phyloP scores from a whole-genome alignment of 208 protist genomes.

The Trypanosoma avium region DNA sequence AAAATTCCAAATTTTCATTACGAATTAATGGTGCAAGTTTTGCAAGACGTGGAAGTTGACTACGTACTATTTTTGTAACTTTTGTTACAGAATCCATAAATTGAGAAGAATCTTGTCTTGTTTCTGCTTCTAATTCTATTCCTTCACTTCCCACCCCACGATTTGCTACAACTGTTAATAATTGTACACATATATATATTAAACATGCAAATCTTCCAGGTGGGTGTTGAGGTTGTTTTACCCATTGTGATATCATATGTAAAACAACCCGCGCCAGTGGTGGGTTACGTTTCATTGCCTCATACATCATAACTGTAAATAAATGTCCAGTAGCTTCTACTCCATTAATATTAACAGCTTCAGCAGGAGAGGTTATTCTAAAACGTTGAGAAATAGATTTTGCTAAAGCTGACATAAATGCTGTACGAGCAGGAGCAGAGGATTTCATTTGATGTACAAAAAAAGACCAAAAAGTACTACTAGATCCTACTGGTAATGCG shows the following conservation, averaged over 20 bases:
- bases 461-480: conserved; percentile 89
- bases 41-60: conserved; percentile 60
- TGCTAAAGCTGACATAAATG: conserved; percentile 81
- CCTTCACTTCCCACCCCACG: conserved; percentile 47
- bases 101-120: conserved; percentile 58
- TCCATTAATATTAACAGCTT: conserved; percentile 57
- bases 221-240: conserved; percentile 61
- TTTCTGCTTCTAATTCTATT: conserved; percentile 74
- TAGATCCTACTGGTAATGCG: conserved; percentile 76
- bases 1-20: conserved; percentile 71
- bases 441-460: conserved; percentile 83
- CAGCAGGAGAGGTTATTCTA: conserved; percentile 68
- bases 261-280: conserved; percentile 78
- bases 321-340: conserved; percentile 63
- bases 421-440: conserved; percentile 80
- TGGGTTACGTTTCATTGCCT: conserved; percentile 87
- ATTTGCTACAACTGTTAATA: conserved; percentile 63
- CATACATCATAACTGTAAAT: conserved; percentile 88
- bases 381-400: conserved; percentile 82
- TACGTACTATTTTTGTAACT: conserved; percentile 48
- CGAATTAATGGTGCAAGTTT: conserved; percentile 48
- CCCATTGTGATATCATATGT: conserved; percentile 85
- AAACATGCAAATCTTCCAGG: conserved; percentile 85
- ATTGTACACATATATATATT: conserved; percentile 82
- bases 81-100: conserved; percentile 74